Conservation (phyloP, 805 yeast genomes). For the Huiozyma naganishii region DNA sequence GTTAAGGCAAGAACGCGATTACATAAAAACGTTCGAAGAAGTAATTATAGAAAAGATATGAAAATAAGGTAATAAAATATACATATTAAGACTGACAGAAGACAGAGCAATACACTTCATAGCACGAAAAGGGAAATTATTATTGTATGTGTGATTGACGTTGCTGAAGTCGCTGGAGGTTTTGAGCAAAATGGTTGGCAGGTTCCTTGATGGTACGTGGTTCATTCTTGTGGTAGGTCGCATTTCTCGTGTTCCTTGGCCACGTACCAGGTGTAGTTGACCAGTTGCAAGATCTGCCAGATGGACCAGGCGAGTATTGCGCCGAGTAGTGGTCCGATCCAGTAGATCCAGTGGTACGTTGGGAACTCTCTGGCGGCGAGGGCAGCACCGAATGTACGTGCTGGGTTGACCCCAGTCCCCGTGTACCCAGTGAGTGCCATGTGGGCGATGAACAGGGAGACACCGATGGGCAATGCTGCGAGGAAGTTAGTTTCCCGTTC, state of each 20-base stretch:
- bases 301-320: slow-evolving; percentile 53
- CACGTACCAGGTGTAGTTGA: slow-evolving; percentile 51
- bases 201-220: too few species aligned
- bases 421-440: slow-evolving; percentile 72
- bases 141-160: too few species aligned
- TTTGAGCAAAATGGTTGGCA: too few species aligned
- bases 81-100: too few species aligned
- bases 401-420: slow-evolving; percentile 90
- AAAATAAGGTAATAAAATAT: too few species aligned
- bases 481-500: slow-evolving; percentile 62
- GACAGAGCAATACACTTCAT: too few species aligned
- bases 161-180: too few species aligned
- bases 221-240: too few species aligned
- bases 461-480: slow-evolving; percentile 79
- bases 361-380: slow-evolving; percentile 68
- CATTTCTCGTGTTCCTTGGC: slow-evolving; percentile 9
- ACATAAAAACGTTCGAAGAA: too few species aligned
- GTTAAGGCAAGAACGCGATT: too few species aligned
- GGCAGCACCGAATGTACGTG: slow-evolving; percentile 79
- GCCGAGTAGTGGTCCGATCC: slow-evolving; percentile 82
- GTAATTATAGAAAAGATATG: too few species aligned
- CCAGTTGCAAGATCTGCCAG: slow-evolving; percentile 54
- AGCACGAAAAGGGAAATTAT: too few species aligned
- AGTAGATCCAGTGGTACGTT: slow-evolving; percentile 79
- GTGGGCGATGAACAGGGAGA: slow-evolving; percentile 72